These are phyloP conservation scores for Raffaelea albimanens DNA, from an alignment of 2,329 filamentous ascomycete genomes.

Conservation along the genomic window DNA sequence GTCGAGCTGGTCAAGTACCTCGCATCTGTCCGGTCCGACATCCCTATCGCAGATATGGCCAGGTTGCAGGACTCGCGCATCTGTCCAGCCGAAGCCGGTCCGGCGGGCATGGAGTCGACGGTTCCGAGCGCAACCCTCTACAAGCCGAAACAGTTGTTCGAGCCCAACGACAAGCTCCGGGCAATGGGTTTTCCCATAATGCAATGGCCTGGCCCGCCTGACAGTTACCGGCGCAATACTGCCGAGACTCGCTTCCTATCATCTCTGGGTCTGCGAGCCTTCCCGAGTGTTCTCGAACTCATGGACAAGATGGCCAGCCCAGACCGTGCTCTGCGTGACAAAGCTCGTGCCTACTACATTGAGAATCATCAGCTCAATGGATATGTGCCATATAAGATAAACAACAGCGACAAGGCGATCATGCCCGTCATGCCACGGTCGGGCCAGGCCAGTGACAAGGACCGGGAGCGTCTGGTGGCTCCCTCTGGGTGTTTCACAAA, in stretches of 20 bases:
- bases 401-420: conserved; percentile 45
- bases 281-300: conserved; percentile 64
- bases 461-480: conserved; percentile 53
- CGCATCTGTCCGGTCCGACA: conserved; percentile 80
- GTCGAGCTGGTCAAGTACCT: conserved; percentile 92
- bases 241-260: conserved; percentile 67
- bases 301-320: conserved; percentile 66
- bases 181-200: conserved; percentile 64
- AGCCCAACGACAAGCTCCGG: conserved; percentile 63
- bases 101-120: conserved; percentile 43
- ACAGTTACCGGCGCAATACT: conserved; percentile 54
- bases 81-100: conserved; percentile 65
- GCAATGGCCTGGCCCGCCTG: conserved; percentile 65
- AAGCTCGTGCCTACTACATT: conserved; percentile 74
- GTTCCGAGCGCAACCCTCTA: conserved; percentile 48
- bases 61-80: conserved; percentile 71
- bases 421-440: conserved; percentile 53
- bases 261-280: conserved; percentile 61
- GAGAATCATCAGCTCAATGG: conserved; percentile 68
- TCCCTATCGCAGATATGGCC: conserved; percentile 71
- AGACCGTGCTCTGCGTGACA: conserved; percentile 49
- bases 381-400: conserved; percentile 58
- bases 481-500: conserved; percentile 80
- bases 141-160: conserved; percentile 70
- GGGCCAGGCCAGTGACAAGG: conserved; percentile 13